phyloP scores from a whole-genome alignment of 2,329 filamentous ascomycete genomes.

The Microdochium paspali region DNA sequence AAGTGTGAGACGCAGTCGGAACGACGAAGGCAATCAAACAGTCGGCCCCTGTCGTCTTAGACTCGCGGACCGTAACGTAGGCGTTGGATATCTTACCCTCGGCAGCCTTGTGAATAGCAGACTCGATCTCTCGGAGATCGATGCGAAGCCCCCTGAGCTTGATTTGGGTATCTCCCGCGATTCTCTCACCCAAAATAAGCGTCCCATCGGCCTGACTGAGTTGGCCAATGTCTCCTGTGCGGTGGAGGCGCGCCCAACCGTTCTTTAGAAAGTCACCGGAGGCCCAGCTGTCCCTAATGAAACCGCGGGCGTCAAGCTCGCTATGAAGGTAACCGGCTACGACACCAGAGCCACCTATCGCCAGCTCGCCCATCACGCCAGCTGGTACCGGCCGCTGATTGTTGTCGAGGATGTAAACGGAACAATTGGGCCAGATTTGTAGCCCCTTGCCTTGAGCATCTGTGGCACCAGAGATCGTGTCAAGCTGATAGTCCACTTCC shows the following conservation, averaged over 20 bases:
- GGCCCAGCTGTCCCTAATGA: too few species aligned
- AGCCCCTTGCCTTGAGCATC: slow-evolving; percentile 9
- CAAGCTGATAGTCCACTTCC: slow-evolving; percentile 1
- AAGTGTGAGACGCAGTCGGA: too few species aligned
- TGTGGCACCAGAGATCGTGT: neutral
- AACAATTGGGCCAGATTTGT: slow-evolving; percentile 27
- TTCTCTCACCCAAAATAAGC: slow-evolving; percentile 5
- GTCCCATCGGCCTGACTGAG: slow-evolving; percentile 1
- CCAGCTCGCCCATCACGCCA: slow-evolving; percentile 30
- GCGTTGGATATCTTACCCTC: slow-evolving; percentile 4
- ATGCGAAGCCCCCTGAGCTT: neutral
- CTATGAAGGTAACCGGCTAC: neutral
- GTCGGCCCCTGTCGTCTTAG: neutral
- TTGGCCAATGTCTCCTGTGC: slow-evolving; percentile 3
- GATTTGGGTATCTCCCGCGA: neutral
- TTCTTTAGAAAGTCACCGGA: too few species aligned
- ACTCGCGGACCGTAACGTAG: slow-evolving; percentile 1
- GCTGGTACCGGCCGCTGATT: slow-evolving; percentile 21
- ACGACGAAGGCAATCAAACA: slow-evolving; percentile 7
- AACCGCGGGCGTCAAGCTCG: too few species aligned
- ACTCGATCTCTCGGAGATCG: neutral
- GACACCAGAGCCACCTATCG: slow-evolving; percentile 23
- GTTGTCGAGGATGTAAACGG: slow-evolving; percentile 26
- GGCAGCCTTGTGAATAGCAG: slow-evolving; percentile 2
- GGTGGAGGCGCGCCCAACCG: neutral